phyloP scores from a whole-genome alignment of 805 yeast species.

The Pachysolen tannophilus region DNA sequence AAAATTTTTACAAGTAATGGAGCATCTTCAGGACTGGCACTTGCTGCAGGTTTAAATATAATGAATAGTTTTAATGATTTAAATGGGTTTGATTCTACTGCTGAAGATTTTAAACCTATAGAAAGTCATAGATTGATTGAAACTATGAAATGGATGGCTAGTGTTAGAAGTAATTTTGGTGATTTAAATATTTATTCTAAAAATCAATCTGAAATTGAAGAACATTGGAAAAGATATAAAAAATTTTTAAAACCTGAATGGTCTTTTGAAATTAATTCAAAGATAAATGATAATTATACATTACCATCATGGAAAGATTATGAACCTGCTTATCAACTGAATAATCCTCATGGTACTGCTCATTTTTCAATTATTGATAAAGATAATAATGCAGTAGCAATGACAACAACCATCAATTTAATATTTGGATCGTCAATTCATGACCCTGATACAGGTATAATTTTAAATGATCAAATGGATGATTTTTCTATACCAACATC shows the following conservation, averaged over 20 bases:
- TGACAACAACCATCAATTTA: constrained; percentile 85
- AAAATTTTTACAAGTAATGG: constrained; percentile 55
- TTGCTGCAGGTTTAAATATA: constrained; percentile 66
- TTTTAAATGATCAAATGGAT: constrained; percentile 89
- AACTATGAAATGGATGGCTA: constrained; percentile 89
- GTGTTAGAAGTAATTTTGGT: constrained; percentile 81
- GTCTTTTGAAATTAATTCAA: constrained; percentile 40
- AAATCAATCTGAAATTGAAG: constrained; percentile 16
- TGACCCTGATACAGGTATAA: constrained; percentile 75
- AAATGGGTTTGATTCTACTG: constrained; percentile 17
- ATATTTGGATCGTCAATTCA: constrained; percentile 77
- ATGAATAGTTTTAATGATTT: constrained; percentile 37
- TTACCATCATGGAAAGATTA: constrained; percentile 61
- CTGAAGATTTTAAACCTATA: constrained; percentile 34
- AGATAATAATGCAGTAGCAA: constrained; percentile 67
- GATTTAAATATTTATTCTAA: constrained; percentile 34
- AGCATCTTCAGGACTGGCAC: constrained; percentile 77
- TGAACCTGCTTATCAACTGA: constrained; percentile 67
- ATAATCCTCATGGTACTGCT: constrained; percentile 86
- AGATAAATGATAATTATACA: constrained; percentile 53
- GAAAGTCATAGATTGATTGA: constrained; percentile 68
- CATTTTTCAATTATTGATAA: constrained; percentile 77
- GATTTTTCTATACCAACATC: constrained; percentile 74
- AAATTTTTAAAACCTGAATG: constrained; percentile 46
- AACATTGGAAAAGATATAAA: constrained; percentile 28